Evolutionary conservation across 768 basidiomycete species (phyloP).

Genomic region (Agrocybe praecox): DNA sequence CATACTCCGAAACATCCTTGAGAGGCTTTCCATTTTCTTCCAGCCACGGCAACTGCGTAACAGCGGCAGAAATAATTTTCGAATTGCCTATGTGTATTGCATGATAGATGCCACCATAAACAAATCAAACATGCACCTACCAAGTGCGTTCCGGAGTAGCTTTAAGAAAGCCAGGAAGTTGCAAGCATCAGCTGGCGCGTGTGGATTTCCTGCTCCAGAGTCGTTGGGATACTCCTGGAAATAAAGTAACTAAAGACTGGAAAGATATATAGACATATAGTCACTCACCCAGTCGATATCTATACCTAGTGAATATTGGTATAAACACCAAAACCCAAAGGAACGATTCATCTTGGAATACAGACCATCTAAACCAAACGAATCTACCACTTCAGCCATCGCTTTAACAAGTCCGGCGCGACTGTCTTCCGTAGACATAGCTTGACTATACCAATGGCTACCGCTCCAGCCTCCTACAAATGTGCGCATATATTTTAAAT

Average conservation of each 20-base stretch:
- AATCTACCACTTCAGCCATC: constrained; percentile 52
- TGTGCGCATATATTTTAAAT: constrained; percentile 6
- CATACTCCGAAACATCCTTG: constrained; percentile 67
- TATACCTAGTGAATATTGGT: constrained; percentile 23
- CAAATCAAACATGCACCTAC: constrained; percentile 19
- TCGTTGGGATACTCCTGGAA: constrained; percentile 70
- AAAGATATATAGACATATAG: background rate
- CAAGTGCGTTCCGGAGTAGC: constrained; percentile 54
- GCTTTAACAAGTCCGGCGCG: constrained; percentile 57
- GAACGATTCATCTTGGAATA: background rate
- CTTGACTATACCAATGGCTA: constrained; percentile 58
- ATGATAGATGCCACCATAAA: background rate
- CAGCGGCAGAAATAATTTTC: constrained; percentile 75
- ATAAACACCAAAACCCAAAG: background rate
- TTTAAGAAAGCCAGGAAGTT: constrained; percentile 65
- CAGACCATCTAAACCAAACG: constrained; percentile 65
- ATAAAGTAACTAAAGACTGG: background rate
- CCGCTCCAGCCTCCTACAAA: constrained; percentile 64
- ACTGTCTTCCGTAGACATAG: constrained; percentile 46
- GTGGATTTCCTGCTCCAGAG: constrained; percentile 58
- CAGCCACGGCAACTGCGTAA: constrained; percentile 67
- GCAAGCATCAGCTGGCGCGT: constrained; percentile 56
- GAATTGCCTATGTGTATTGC: constrained; percentile 32
- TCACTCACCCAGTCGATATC: constrained; percentile 61
- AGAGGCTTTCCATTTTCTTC: constrained; percentile 62